Percentiles rank a stretch among this genome's conserved stretches.
These are phyloP conservation scores for Pseudogymnoascus sp. DNA, from an alignment of 2,329 filamentous ascomycete genomes.

Conservation along the genomic window DNA sequence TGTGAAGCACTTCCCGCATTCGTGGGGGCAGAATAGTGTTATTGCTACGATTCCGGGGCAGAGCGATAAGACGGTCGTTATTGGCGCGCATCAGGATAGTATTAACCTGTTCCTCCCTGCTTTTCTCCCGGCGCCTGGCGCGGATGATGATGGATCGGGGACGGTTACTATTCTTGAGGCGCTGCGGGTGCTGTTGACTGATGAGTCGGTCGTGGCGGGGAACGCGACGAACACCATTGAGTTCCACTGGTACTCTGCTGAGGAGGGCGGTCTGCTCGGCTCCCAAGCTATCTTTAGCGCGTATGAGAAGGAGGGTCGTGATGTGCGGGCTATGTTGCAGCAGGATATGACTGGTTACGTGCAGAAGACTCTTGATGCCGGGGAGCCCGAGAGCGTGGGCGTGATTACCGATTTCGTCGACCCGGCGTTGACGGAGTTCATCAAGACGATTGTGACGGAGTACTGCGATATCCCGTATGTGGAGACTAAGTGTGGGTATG, in stretches of 20 bases:
- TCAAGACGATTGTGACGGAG: constrained; percentile 77
- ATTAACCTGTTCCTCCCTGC: constrained; percentile 89
- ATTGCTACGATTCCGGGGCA: constrained; percentile 87
- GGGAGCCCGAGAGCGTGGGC: constrained; percentile 75
- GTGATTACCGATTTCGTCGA: constrained; percentile 93
- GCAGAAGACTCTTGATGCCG: constrained; percentile 72
- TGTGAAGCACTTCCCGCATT: constrained; percentile 68
- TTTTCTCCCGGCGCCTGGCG: constrained; percentile 75
- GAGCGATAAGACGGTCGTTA: constrained; percentile 74
- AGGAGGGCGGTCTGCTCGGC: constrained; percentile 79
- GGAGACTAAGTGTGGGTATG: constrained; percentile 83
- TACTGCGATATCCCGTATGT: constrained; percentile 87
- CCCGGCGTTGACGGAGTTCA: constrained; percentile 72
- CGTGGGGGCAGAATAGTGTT: constrained; percentile 84
- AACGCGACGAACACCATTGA: constrained; percentile 79
- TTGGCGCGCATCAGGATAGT: constrained; percentile 90
- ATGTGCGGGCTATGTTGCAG: constrained; percentile 94
- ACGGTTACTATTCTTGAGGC: constrained; percentile 93
- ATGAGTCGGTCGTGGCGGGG: constrained; percentile 61
- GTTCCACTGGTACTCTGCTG: constrained; percentile 93
- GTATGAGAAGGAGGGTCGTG: constrained; percentile 64
- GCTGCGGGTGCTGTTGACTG: constrained; percentile 69
- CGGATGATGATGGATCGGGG: constrained; percentile 91
- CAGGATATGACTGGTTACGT: constrained; percentile 96
- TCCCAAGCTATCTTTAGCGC: constrained; percentile 81